These are phyloP conservation scores for Nitzschia putrida DNA, from an alignment of 108 stramenopile genomes.

Conservation along the genomic window DNA sequence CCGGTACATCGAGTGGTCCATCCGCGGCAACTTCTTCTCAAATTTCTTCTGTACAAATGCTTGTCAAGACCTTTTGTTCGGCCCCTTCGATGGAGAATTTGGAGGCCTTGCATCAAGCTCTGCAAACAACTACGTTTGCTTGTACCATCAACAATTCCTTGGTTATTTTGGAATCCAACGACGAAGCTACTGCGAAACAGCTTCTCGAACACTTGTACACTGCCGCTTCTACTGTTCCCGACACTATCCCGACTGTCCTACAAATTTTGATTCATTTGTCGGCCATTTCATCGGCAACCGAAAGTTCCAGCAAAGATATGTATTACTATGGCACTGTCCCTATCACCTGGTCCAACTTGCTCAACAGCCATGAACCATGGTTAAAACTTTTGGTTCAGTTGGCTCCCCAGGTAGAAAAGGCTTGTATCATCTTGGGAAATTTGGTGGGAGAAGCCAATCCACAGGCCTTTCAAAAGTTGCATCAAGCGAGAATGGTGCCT, in stretches of 20 bases:
- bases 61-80: not conserved
- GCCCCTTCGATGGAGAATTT: not conserved
- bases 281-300: constrained; percentile 10
- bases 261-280: constrained; percentile 9
- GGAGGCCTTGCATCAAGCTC: constrained; percentile 3
- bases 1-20: not conserved
- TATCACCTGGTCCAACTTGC: constrained; percentile 22
- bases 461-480: constrained; percentile 13
- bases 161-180: constrained; percentile 4
- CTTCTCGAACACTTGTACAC: constrained; percentile 3
- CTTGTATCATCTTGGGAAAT: constrained; percentile 32
- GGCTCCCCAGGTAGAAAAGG: constrained; percentile 18
- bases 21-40: not conserved
- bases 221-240: not conserved
- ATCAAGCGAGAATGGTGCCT: constrained; percentile 22
- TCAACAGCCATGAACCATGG: constrained; percentile 11
- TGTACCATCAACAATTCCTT: constrained; percentile 2
- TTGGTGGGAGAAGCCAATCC: constrained; percentile 24
- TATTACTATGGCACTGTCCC: constrained; percentile 26
- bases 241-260: not conserved
- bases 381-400: constrained; percentile 16
- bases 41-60: not conserved
- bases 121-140: not conserved
- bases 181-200: not conserved
- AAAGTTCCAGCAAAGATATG: not conserved